These are phyloP conservation scores for Rhazya stricta DNA, from an alignment of 257 asterid genomes.

Conservation along the genomic window DNA sequence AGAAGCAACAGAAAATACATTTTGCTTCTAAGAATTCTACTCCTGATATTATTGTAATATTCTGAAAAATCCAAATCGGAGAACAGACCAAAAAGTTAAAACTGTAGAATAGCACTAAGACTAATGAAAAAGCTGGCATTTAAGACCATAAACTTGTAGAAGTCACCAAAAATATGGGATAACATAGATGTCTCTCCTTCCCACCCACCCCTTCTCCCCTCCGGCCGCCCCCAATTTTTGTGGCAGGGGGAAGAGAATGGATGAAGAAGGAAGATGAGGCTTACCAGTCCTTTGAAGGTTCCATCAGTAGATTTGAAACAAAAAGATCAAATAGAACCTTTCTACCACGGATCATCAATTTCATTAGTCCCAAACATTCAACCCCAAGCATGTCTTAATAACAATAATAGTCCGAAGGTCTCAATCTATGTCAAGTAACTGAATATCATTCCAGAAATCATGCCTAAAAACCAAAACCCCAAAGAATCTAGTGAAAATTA, in stretches of 20 bases:
- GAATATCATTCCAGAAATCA: neutral
- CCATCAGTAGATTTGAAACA: neutral
- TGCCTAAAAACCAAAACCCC: neutral
- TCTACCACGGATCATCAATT: neutral
- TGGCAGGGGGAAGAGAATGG: neutral
- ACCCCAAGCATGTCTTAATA: neutral
- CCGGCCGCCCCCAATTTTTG: neutral
- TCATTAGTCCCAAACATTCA: neutral
- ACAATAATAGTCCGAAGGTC: neutral
- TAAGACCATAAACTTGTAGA: neutral
- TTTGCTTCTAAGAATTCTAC: neutral
- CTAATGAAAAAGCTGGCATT: neutral
- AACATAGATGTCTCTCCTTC: neutral
- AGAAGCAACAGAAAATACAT: neutral
- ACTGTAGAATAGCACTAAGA: no score
- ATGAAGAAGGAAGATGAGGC: neutral
- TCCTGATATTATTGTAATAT: neutral
- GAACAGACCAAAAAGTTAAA: neutral
- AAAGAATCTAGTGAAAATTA: neutral
- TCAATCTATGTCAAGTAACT: neutral
- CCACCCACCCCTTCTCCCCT: neutral
- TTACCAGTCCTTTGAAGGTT: neutral
- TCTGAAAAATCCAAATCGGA: neutral
- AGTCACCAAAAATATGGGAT: neutral
- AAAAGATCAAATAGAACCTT: neutral